Evolutionary conservation across 1,284 basidiomycete species (phyloP), one percentile per base, ranked within the genome.

Genomic region (Phellinidium pouzarii): DNA sequence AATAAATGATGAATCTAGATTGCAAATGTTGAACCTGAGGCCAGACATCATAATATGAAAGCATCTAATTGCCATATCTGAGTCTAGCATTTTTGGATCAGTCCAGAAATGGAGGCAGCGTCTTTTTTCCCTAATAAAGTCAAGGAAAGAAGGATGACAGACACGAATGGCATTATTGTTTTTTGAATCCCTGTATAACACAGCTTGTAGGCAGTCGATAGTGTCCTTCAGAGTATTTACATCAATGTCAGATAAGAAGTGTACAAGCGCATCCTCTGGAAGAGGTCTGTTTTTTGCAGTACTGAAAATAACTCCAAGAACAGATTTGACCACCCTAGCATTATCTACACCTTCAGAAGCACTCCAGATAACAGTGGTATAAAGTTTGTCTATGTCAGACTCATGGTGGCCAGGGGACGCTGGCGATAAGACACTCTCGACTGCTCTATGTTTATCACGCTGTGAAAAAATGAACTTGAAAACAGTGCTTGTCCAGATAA

Each of bases 1-100:
- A 12, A 59, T 17, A 50, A 63, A 59, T 1, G 66, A 67, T 17
- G 63, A 56, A 11, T 60, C 53, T 8, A 68, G 42, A 6, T 58
- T 5, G 52, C 65, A 68, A 11, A 68, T 67, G 51, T 68, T 68
- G 59, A 68, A 68, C 43, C 48, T 38, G 7, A 68, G 63, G 6
- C 53, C 44, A 3, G 48, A 22, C 17, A 53, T 51, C 61, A 68
- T 59, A 43, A 41, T 48, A 2, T 44, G 52, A 36, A 55, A 20
- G 50, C 54, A 48, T 27, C 20, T 31, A 3, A 9, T 29, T 9
- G 48, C 48, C 22, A 50, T 41, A 17, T 12, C n/a, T 2, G 27
- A 19, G 19, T 50, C 20, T 6, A 42, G 11, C 11, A 20, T 3
- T 11, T 2, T 14, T 9, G 17, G n/a, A 12, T 41, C 27, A 9